Base-by-base conservation (phyloP, 768 basidiomycete species). In the Hygrocybe punicea region DNA sequence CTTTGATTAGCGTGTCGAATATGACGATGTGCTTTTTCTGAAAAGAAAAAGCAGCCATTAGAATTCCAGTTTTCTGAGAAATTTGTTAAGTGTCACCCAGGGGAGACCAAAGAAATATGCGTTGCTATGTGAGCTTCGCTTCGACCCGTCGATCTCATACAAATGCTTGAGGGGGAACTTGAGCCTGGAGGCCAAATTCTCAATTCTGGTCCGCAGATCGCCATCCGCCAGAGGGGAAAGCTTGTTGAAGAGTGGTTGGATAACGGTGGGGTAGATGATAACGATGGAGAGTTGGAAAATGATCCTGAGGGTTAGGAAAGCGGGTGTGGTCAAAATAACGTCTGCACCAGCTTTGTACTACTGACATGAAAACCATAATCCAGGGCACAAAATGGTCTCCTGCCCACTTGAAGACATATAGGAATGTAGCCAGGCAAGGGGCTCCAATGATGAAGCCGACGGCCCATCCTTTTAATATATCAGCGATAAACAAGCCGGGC, bases 81-180 rank as follows among this genome's bases (percentile, higher is more conserved):
- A 13, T 35, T 2, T 23, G 6, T 23, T 29, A 37, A 33, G 9
- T 7, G 29, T 10, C 50, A 91, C 92, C 89, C 93, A 95, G 1
- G 95, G 96, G 11, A 98, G 81, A 57, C 96, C 96, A 62, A 93
- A 98, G 79, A 98, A 98, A 76, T 97, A 98, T n/a, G 95, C 95
- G 62, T 98, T 98, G 63, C 87, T 90, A 73, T 99, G 96, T 2
- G 91, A 89, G 72, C 89, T 92, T 48, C 96, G 85, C 76, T 97
- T 97, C 35, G 90, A 93, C 25, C 97, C 97, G 67, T 98, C 95
- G 63, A 98, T 98, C 69, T 97, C 93, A 69, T 96, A 98, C 52
- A 99, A 71, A 70, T 95, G 89, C 67, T 89, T 97, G 56, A 98
- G 76, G 0, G 97, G 96, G 82, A 98, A 99, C 57, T 87, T 84